Conservation (phyloP, 208 protist species). For the Trypanosoma lewisi region DNA sequence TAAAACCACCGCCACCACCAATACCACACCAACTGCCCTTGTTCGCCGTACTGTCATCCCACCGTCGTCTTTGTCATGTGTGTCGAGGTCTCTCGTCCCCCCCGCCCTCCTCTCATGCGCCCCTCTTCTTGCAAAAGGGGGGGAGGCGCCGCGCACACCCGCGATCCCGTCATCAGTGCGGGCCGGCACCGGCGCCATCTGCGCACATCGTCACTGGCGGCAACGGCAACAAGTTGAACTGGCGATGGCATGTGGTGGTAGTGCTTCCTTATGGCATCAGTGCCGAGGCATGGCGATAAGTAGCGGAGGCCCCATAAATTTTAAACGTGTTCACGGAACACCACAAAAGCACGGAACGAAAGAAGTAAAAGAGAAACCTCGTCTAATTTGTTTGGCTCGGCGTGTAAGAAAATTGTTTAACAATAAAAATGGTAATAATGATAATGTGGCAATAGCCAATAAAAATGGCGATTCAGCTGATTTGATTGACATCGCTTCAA, state of each 20-base stretch:
- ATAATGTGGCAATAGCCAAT: not conserved
- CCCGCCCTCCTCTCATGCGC: slow-evolving; percentile 2
- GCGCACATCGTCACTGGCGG: not conserved
- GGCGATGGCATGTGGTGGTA: not conserved
- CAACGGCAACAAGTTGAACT: not conserved
- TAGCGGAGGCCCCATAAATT: too few species aligned
- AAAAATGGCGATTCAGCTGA: not conserved
- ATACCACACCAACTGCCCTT: not conserved
- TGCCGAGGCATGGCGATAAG: slow-evolving; percentile 8
- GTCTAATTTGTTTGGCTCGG: slow-evolving; percentile 13
- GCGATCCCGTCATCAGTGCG: not conserved
- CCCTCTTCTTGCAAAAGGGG: slow-evolving; percentile 8
- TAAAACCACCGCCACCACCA: too few species aligned
- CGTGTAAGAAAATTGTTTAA: not conserved
- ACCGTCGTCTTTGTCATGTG: not conserved
- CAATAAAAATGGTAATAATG: not conserved
- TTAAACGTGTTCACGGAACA: too few species aligned
- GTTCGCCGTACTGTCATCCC: not conserved
- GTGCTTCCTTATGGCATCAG: slow-evolving; percentile 6
- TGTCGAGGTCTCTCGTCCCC: slow-evolving; percentile 2
- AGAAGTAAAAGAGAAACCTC: slow-evolving; percentile 1
- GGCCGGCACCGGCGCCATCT: not conserved
- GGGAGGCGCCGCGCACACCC: not conserved
- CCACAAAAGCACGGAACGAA: not conserved
- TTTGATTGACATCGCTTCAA: too few species aligned